Evolutionary conservation across 2,329 filamentous ascomycete species (phyloP), one percentile per base, ranked within the genome.

Genomic region (Colletotrichum tropicicola): DNA sequence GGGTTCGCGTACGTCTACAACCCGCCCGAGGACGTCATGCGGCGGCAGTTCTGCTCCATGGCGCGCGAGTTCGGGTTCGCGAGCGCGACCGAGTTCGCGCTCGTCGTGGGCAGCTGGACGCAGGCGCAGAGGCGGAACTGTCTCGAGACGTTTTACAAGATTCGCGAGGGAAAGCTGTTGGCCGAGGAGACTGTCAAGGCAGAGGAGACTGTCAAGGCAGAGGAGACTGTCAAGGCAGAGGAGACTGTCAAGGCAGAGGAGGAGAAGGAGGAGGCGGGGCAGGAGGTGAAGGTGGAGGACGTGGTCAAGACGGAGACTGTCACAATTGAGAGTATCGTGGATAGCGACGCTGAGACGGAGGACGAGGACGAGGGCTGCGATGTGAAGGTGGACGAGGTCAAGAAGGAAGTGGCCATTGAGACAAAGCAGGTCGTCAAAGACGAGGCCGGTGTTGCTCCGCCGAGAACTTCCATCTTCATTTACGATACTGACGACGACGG

Each of bases 31-130:
- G 87, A 90, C 8, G 92, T 98, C 8, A 88, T 89, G 78, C 85
- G 85, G 55, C 85, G 95, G 17, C 94, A 98, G 72, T 97, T 99
- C 72, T 97, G 94, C 77, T 91, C 90, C 25, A 97, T 98, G 92
- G 93, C 94, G 1, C 86, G 84, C 71, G 87, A 88, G 58, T 92
- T 93, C 75, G 93, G 92, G 1, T 97, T 93, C 73, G 81, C 85
- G 1, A 90, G 87, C 73, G 89, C 91, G 1, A 92, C 89, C 0
- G 91, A 96, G 66, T 98, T 98, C 83, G 96, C 94, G 4, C 81
- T 98, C 37, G 89, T 94, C 13, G 94, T 98, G 3, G 96, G 98
- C 77, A 87, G 89, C 13, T 97, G 94, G 92, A 97, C 92, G 47
- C 92, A 95, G 75, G 92, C 91, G 72, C 86, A 96, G 79, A 82